These are phyloP conservation scores for Kwoniella bestiolae DNA, from an alignment of 768 basidiomycete species.

Conservation along the genomic window DNA sequence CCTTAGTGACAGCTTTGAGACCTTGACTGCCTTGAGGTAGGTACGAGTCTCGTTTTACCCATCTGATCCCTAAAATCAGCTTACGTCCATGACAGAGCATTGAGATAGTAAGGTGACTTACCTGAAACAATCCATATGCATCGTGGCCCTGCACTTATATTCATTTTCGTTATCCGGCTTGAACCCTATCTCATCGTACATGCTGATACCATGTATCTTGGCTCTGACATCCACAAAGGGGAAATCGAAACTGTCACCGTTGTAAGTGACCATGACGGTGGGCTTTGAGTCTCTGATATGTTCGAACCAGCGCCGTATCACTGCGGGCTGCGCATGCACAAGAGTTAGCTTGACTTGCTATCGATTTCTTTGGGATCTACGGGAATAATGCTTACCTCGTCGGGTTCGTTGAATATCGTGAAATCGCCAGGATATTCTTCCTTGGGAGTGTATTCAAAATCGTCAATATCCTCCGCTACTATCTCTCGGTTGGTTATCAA, in stretches of 20 bases:
- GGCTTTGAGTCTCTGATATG: constrained; percentile 93
- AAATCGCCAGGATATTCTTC: constrained; percentile 98
- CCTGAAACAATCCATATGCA: constrained; percentile 99
- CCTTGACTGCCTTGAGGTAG: constrained; percentile 98
- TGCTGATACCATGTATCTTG: constrained; percentile 87
- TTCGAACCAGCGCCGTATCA: constrained; percentile 85
- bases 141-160: constrained; percentile 88
- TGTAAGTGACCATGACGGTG: constrained; percentile 96
- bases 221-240: constrained; percentile 89
- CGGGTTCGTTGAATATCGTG: constrained; percentile 87
- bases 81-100: too few relatives aligned
- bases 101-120: constrained; percentile 26
- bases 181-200: constrained; percentile 94
- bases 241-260: constrained; percentile 99
- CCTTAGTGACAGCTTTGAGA: constrained; percentile 93
- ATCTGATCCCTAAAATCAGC: constrained; percentile 57
- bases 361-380: neutral
- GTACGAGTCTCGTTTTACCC: constrained; percentile 99
- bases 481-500: constrained; percentile 98
- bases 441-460: constrained; percentile 98
- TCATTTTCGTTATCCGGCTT: constrained; percentile 89
- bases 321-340: constrained; percentile 65
- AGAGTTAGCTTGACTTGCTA: neutral
- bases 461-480: constrained; percentile 93
- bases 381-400: constrained; percentile 78